Evolutionary conservation across 768 basidiomycete species (phyloP), one percentile per base, ranked within the genome.

Genomic region (Suillus americanus): DNA sequence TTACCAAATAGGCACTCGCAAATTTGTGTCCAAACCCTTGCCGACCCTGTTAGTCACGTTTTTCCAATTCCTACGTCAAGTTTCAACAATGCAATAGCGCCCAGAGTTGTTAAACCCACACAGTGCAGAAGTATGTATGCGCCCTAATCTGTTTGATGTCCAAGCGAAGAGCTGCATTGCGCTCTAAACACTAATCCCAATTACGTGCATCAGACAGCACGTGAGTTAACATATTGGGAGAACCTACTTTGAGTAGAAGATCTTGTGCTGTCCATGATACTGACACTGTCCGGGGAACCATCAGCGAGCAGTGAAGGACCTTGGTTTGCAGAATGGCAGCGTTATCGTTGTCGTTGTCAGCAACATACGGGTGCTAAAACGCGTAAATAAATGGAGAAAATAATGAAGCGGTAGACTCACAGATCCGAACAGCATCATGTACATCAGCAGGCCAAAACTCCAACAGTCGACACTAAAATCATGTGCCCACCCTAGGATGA

Each of bases 381-480:
- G 54, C 57, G 63, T 37, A 63, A 38, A 41, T 46, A 50, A 35
- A 37, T 56, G 41, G 54, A 10, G n/a, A 30, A 28, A 53, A 53
- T n/a, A 1, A 61, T 35, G 10, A n/a, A n/a, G n/a, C 12, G 12
- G 50, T 61, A 61, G 20, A 69, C 78, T 70, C 62, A 86, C 86
- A 70, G 69, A 74, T 33, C 83, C 83, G 35, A 80, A 78, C 50
- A 82, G 71, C 79, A 88, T 80, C 66, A 80, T 84, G 65, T 80
- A 82, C 45, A 88, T 62, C 43, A 85, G 63, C 69, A 83, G 70
- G 3, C 86, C 87, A 65, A 88, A 86, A 0, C 82, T 81, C 87
- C 87, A 89, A 66, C 80, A 82, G 71, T 89, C 87, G 23, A 85
- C 84, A 16, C 80, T 74, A 28, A 70, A 75, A 66, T 85, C 82